These are phyloP conservation scores for Aspergillus affinis DNA, from an alignment of 495 filamentous ascomycete genomes.

Conservation along the genomic window DNA sequence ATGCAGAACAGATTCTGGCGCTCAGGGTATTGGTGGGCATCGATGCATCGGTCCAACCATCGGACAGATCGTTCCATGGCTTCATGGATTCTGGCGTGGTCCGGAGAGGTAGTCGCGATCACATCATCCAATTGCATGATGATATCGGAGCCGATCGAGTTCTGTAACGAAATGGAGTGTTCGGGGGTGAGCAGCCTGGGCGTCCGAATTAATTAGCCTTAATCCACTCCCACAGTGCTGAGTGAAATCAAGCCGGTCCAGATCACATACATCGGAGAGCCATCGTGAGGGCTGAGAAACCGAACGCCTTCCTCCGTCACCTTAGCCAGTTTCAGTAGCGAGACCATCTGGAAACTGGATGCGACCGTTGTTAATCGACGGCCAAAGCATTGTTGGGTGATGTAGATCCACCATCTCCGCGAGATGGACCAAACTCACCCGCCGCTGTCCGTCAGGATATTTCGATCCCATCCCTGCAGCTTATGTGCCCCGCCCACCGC, in stretches of 20 bases:
- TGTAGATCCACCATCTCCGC: constrained; percentile 1
- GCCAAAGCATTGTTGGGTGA: background rate
- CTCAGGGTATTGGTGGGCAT: constrained; percentile 80
- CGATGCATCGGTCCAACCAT: constrained; percentile 97
- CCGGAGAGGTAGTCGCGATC: constrained; percentile 90
- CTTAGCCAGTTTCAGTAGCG: constrained; percentile 86
- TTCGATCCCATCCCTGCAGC: constrained; percentile 91
- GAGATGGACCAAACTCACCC: constrained; percentile 61
- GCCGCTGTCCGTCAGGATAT: constrained; percentile 95
- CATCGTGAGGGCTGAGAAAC: constrained; percentile 93
- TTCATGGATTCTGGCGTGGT: constrained; percentile 80
- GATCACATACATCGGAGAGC: constrained; percentile 73
- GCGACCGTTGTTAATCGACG: background rate
- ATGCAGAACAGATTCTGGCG: constrained; percentile 97
- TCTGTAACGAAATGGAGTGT: constrained; percentile 94
- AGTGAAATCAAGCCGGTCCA: background rate
- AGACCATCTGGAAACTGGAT: constrained; percentile 95
- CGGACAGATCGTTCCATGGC: constrained; percentile 95
- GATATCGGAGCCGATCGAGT: constrained; percentile 96
- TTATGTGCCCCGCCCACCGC: constrained; percentile 88
- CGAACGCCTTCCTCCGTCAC: constrained; percentile 95
- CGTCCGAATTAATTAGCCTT: background rate
- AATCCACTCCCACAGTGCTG: background rate
- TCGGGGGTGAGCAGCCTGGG: constrained; percentile 85
- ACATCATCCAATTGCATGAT: constrained; percentile 99